Evolutionary conservation across 192 early-diverging fungal genomes (phyloP).

Genomic region (Coemansia sp.): DNA sequence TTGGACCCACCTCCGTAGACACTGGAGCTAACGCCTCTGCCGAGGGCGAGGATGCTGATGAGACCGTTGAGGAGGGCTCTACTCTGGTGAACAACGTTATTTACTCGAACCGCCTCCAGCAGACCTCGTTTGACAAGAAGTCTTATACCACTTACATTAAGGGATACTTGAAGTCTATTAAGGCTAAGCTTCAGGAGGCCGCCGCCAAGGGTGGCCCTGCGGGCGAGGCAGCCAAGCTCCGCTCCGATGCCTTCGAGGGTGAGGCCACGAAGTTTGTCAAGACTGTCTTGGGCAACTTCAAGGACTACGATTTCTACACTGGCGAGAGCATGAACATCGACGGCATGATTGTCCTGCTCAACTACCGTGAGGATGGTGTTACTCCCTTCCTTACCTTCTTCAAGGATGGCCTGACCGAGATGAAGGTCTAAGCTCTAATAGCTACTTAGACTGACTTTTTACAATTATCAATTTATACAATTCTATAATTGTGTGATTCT

Average conservation of each 20-base stretch:
- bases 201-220: neutral
- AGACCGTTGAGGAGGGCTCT: constrained; percentile 63
- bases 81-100: constrained; percentile 85
- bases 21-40: constrained; percentile 94
- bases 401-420: constrained; percentile 79
- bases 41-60: constrained; percentile 78
- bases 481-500: constrained; percentile 4
- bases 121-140: constrained; percentile 90
- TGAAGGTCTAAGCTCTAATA: constrained; percentile 64
- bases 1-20: constrained; percentile 75
- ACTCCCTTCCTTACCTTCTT: constrained; percentile 93
- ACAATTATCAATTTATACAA: constrained; percentile 4
- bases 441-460: neutral
- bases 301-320: constrained; percentile 91
- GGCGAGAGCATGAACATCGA: constrained; percentile 88
- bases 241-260: constrained; percentile 65
- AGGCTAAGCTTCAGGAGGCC: constrained; percentile 60
- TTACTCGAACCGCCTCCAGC: constrained; percentile 74
- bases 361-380: constrained; percentile 93
- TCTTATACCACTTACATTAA: constrained; percentile 88
- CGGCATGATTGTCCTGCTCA: constrained; percentile 85
- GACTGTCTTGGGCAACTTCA: constrained; percentile 80
- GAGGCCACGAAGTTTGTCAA: constrained; percentile 67
- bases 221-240: constrained; percentile 58
- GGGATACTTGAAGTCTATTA: constrained; percentile 89